These are phyloP conservation scores for Thymus quinquecostatus DNA, from an alignment of 257 asterid genomes.

Conservation along the genomic window DNA sequence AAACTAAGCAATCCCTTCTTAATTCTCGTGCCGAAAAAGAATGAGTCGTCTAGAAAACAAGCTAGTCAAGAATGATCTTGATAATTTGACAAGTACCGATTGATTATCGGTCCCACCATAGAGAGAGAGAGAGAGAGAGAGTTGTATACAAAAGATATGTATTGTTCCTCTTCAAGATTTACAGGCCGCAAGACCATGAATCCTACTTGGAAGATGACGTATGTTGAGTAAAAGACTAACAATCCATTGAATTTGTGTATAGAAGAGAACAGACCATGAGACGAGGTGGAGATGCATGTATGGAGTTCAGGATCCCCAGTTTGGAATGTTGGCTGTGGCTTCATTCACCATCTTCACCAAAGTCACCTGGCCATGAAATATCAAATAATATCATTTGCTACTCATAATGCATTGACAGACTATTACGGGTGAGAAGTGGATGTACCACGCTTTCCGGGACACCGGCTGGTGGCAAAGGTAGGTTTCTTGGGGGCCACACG, in stretches of 20 bases:
- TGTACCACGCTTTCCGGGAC: conserved; percentile 95
- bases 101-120: neutral
- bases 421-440: neutral
- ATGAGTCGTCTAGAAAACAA: no score
- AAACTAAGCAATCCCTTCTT: no score
- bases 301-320: conserved; percentile 70
- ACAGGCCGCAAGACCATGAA: neutral
- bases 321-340: conserved; percentile 80
- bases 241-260: neutral
- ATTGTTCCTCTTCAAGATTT: conserved; percentile 19
- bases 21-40: no score
- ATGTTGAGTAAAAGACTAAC: neutral
- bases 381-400: neutral
- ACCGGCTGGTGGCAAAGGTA: conserved; percentile 88
- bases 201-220: conserved; percentile 9
- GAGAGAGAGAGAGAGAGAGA: neutral
- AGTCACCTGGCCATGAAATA: conserved; percentile 66
- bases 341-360: conserved; percentile 89
- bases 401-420: neutral
- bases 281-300: neutral
- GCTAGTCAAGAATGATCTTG: neutral
- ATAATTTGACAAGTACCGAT: neutral
- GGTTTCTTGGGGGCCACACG: conserved; percentile 80
- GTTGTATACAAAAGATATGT: neutral
- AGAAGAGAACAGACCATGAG: neutral